Percentiles rank a stretch among this genome's conserved stretches.
These are phyloP conservation scores for Phytophthora multivora DNA, from an alignment of 352 stramenopile genomes.

Conservation along the genomic window DNA sequence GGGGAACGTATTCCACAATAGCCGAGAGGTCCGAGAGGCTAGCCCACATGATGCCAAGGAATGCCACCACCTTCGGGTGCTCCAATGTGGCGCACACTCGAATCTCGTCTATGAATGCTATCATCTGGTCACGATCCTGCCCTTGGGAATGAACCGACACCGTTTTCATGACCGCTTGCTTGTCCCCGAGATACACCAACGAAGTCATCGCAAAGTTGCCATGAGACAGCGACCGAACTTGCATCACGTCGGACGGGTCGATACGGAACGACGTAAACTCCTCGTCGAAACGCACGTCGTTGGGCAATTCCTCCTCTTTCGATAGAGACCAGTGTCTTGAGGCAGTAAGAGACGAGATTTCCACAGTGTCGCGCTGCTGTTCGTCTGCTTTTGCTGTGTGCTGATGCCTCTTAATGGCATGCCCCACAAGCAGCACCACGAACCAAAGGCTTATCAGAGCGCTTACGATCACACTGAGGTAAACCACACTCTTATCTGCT, in stretches of 20 bases:
- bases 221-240: constrained; percentile 40
- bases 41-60: constrained; percentile 66
- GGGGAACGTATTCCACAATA: constrained; percentile 66
- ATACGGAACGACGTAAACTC: constrained; percentile 39
- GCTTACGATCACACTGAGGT: constrained; percentile 36
- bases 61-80: constrained; percentile 59
- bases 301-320: constrained; percentile 29
- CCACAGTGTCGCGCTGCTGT: constrained; percentile 23
- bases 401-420: constrained; percentile 20
- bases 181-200: constrained; percentile 40
- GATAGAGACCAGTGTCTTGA: constrained; percentile 34
- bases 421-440: constrained; percentile 29
- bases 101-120: constrained; percentile 73
- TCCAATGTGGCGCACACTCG: constrained; percentile 58
- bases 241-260: constrained; percentile 45
- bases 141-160: constrained; percentile 27
- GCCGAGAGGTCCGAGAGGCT: constrained; percentile 56
- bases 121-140: constrained; percentile 33
- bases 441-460: constrained; percentile 45
- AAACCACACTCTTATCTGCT: constrained; percentile 19
- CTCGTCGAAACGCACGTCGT: constrained; percentile 39
- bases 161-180: constrained; percentile 48
- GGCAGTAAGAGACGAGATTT: constrained; percentile 20
- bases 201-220: constrained; percentile 43
- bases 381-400: constrained; percentile 11